Conservation (phyloP, 176 grass and related monocot species). For the Bolboschoenus planiculmis region DNA sequence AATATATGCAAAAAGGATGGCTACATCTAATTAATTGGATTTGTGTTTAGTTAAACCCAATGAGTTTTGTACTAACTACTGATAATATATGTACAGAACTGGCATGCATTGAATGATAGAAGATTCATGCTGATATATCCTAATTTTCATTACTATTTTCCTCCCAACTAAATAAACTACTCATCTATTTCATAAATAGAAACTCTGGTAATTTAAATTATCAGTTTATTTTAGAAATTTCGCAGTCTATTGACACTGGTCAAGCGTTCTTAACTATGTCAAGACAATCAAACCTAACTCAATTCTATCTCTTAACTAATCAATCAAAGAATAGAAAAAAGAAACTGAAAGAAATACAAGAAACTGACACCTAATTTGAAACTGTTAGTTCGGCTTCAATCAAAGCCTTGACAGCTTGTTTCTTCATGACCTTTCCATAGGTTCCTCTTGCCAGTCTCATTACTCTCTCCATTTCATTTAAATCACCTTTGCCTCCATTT, state of each 20-base stretch:
- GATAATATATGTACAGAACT: slow-evolving; percentile 1
- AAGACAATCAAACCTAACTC: slow-evolving; percentile 11
- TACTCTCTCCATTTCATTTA: slow-evolving; percentile 60
- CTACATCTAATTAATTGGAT: not conserved
- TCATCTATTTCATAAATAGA: not conserved
- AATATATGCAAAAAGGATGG: not conserved
- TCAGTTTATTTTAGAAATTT: slow-evolving; percentile 4
- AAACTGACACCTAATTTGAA: slow-evolving; percentile 10
- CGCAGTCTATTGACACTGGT: not conserved
- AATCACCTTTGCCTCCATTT: slow-evolving; percentile 28
- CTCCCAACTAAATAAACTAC: not conserved
- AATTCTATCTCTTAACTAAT: not conserved
- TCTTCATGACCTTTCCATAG: slow-evolving; percentile 85
- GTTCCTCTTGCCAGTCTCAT: slow-evolving; percentile 64
- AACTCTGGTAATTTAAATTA: not conserved
- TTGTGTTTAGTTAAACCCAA: not conserved
- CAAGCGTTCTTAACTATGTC: slow-evolving; percentile 8
- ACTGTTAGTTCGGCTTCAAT: slow-evolving; percentile 35
- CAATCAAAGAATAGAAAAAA: slow-evolving; percentile 6
- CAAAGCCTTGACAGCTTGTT: slow-evolving; percentile 56
- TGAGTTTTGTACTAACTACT: not conserved
- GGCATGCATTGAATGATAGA: not conserved
- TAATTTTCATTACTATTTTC: not conserved
- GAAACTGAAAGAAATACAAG: slow-evolving; percentile 9
- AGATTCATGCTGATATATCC: not conserved